phyloP scores from a whole-genome alignment of 2,329 filamentous ascomycete species.

The Sclerotinia minor region DNA sequence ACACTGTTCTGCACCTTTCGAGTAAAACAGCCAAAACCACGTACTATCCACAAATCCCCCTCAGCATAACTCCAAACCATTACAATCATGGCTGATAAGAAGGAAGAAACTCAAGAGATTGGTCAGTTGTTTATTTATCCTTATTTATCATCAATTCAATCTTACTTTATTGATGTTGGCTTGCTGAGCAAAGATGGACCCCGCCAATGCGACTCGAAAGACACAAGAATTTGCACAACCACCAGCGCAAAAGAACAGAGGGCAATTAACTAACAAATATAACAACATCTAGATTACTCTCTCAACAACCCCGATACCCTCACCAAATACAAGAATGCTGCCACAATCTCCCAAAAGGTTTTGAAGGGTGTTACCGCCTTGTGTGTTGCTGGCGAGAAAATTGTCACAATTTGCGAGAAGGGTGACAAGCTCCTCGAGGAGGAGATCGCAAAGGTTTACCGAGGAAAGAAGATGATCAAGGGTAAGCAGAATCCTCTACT shows the following conservation, averaged over 20 bases:
- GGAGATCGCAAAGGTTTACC: slow-evolving; percentile 93
- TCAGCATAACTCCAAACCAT: slow-evolving; percentile 13
- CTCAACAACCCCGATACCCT: slow-evolving; percentile 91
- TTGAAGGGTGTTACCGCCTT: slow-evolving; percentile 77
- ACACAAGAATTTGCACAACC: slow-evolving; percentile 21
- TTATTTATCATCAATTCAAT: slow-evolving; percentile 27
- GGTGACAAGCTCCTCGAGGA: slow-evolving; percentile 94
- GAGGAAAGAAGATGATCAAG: slow-evolving; percentile 95
- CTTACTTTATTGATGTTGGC: slow-evolving; percentile 27
- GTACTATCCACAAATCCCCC: not conserved
- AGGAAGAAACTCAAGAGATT: slow-evolving; percentile 44
- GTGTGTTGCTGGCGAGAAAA: slow-evolving; percentile 83
- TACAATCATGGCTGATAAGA: slow-evolving; percentile 46
- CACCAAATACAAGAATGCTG: slow-evolving; percentile 98
- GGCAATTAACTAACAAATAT: not conserved
- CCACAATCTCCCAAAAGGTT: slow-evolving; percentile 92
- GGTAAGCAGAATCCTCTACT: slow-evolving; percentile 50
- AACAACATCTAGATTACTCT: slow-evolving; percentile 66
- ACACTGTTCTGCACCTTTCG: not conserved
- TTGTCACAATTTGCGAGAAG: slow-evolving; percentile 90
- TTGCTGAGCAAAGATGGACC: slow-evolving; percentile 36
- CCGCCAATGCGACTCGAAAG: slow-evolving; percentile 36
- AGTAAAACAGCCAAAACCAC: not conserved
- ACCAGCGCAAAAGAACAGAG: not conserved
- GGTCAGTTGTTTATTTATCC: slow-evolving; percentile 42